phyloP scores from a whole-genome alignment of 495 filamentous ascomycete species.

The Corynascus novoguineensis region DNA sequence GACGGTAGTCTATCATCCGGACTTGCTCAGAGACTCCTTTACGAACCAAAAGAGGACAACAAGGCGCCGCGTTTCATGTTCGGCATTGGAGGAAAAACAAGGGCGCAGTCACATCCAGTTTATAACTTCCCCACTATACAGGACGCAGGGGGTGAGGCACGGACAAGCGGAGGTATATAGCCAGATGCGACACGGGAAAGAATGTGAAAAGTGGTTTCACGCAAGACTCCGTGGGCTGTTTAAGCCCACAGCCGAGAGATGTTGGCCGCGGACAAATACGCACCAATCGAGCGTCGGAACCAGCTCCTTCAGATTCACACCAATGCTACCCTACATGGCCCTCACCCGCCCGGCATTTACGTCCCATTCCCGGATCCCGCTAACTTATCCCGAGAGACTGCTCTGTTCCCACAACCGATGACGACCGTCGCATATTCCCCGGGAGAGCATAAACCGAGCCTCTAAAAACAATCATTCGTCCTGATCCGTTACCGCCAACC shows the following conservation, averaged over 20 bases:
- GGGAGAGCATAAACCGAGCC: not conserved
- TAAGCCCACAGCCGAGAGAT: no score
- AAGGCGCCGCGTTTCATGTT: no score
- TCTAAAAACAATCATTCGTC: not conserved
- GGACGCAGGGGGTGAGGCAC: conserved; percentile 1
- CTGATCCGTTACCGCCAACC: not conserved
- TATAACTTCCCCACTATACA: not conserved
- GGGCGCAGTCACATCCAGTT: not conserved
- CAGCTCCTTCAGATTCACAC: not conserved
- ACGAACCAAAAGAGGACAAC: not conserved
- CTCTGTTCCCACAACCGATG: not conserved
- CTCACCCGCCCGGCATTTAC: not conserved
- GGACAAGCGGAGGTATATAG: not conserved
- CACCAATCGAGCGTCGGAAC: not conserved
- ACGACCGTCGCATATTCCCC: no score
- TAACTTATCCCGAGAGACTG: not conserved
- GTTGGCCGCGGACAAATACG: no score
- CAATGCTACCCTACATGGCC: not conserved
- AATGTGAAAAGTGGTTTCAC: no score
- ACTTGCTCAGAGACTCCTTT: not conserved
- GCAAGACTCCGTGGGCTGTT: no score
- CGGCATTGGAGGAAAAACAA: conserved; percentile 10
- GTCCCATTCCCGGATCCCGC: not conserved
- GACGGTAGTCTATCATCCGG: conserved; percentile 4
- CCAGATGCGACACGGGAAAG: not conserved